phyloP scores from a whole-genome alignment of 441 rosid species.

The Populus hybrid region DNA sequence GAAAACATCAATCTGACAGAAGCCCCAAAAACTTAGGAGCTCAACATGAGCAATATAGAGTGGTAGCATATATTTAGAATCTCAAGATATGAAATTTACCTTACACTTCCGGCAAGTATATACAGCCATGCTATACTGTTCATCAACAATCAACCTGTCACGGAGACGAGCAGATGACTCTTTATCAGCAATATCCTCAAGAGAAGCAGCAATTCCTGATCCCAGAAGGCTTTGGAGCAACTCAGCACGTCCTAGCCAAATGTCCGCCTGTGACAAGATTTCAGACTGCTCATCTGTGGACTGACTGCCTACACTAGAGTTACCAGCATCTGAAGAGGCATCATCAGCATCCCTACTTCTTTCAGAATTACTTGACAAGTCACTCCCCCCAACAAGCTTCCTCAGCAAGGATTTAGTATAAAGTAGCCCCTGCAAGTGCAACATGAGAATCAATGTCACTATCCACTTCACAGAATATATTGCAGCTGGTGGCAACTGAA shows the following conservation, averaged over 20 bases:
- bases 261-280: conserved; percentile 62
- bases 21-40: conserved; percentile 18
- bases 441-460: conserved; percentile 15
- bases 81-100: conserved; percentile 46
- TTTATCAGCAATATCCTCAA: conserved; percentile 91
- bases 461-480: conserved; percentile 3
- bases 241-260: conserved; percentile 95
- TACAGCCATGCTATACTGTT: conserved; percentile 98
- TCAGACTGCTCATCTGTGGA: conserved; percentile 80
- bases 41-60: conserved; percentile 17
- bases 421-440: conserved; percentile 67
- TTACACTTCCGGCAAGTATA: conserved; percentile 98
- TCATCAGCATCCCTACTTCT: conserved; percentile 83
- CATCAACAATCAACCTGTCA: conserved; percentile 87
- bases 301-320: conserved; percentile 89
- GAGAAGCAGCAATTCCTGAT: conserved; percentile 95
- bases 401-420: conserved; percentile 84
- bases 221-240: conserved; percentile 97
- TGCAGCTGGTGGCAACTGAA: neutral
- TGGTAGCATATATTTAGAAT: conserved; percentile 19
- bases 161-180: conserved; percentile 81
- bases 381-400: conserved; percentile 71
- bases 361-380: conserved; percentile 53
- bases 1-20: conserved; percentile 83
- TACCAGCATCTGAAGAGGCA: conserved; percentile 91